Evolutionary conservation across 768 basidiomycete genomes (phyloP).

Genomic region (Rhizopogon roseolus): DNA sequence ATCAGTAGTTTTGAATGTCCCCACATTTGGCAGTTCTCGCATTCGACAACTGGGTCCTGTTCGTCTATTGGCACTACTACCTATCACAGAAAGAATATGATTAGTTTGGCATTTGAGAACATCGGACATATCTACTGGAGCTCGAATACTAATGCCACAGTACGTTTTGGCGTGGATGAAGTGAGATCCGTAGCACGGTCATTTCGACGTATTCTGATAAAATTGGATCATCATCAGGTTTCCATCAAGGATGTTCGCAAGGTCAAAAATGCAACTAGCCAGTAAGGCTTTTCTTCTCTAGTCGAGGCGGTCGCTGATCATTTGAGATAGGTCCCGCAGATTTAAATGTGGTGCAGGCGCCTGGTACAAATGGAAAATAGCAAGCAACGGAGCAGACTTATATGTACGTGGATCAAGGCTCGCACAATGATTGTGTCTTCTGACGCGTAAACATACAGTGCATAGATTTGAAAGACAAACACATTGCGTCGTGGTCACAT

Average conservation of each 20-base stretch:
- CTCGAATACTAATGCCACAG: constrained; percentile 37
- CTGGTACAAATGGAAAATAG: constrained; percentile 57
- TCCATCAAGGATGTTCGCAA: constrained; percentile 44
- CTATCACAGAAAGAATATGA: constrained; percentile 43
- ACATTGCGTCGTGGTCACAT: constrained; percentile 43
- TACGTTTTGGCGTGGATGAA: constrained; percentile 46
- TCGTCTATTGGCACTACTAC: constrained; percentile 37
- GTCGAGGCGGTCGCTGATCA: neutral
- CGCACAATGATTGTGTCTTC: neutral
- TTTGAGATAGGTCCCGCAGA: constrained; percentile 41
- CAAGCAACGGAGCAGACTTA: constrained; percentile 38
- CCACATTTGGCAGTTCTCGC: constrained; percentile 30
- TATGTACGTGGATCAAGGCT: constrained; percentile 30
- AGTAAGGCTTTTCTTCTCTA: constrained; percentile 27
- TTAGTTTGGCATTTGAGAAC: constrained; percentile 41
- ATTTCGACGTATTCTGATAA: neutral
- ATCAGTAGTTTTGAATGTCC: neutral
- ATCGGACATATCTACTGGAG: constrained; percentile 54
- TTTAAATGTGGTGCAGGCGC: constrained; percentile 40
- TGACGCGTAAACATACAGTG: constrained; percentile 30
- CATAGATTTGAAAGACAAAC: constrained; percentile 42
- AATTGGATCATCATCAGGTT: constrained; percentile 19
- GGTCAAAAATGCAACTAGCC: constrained; percentile 44
- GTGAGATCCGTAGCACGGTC: constrained; percentile 17
- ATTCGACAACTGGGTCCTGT: constrained; percentile 41